Percentiles rank a stretch among this genome's conserved stretches.
These are phyloP conservation scores for Lactifluus piperatus DNA, from an alignment of 768 basidiomycete species.

Conservation along the genomic window DNA sequence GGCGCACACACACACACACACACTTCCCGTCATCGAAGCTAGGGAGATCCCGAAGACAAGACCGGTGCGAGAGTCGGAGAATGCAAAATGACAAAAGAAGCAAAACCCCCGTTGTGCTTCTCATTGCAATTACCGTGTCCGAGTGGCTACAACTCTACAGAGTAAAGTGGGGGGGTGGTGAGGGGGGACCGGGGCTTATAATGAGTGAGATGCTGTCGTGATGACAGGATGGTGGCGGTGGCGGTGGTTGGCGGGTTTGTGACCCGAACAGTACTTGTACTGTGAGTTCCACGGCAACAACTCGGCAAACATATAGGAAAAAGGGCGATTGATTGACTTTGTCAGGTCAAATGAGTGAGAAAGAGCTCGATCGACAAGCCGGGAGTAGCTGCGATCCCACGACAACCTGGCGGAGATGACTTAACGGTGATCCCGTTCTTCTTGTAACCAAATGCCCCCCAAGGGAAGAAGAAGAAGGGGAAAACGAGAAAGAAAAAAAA, in stretches of 20 bases:
- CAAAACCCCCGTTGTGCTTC: no score
- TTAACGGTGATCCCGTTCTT: conserved; percentile 10
- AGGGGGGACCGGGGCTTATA: background rate
- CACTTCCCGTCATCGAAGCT: conserved; percentile 6
- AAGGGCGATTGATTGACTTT: conserved; percentile 7
- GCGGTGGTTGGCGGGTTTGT: no score
- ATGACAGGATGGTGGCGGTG: no score
- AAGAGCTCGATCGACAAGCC: conserved; percentile 11
- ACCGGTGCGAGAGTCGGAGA: no score
- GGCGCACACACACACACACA: background rate
- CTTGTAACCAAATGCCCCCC: background rate
- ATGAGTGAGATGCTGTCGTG: no score
- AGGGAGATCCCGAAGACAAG: background rate
- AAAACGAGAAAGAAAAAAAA: background rate
- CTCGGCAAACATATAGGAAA: conserved; percentile 1
- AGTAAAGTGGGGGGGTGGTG: background rate
- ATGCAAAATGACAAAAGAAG: no score
- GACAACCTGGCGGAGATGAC: conserved; percentile 5
- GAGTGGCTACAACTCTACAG: no score
- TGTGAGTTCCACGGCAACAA: no score
- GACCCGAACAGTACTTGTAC: no score
- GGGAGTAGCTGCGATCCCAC: conserved; percentile 10
- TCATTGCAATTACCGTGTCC: no score
- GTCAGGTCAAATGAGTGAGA: background rate
- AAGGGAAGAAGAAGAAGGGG: background rate